Base-by-base conservation (phyloP, 345 rosid species). In the Erucastrum elatum region DNA sequence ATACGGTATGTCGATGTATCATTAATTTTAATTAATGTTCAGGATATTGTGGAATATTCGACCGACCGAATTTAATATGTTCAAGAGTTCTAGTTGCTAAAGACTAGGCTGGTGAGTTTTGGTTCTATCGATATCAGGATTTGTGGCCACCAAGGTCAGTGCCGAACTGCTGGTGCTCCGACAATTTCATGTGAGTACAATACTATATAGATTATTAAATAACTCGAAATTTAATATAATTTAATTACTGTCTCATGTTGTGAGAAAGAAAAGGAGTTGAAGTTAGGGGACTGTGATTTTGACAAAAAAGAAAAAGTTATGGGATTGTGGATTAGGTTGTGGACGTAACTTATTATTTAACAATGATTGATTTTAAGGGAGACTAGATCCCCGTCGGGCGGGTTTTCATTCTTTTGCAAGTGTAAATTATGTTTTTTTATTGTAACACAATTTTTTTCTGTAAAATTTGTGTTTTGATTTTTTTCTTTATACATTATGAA, bases 271-370 rank as follows among this genome's bases (percentile, higher is more conserved):
- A 21, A 21, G 21, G 21, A 21, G 21, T 21, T 21, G 21, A 21
- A 21, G 21, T 21, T 21, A 21, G 21, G 21, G 21, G 21, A 21
- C 21, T 21, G 21, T 21, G 21, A 21, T 21, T 21, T 21, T 21
- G 21, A 21, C 21, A 21, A 21, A 21, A 21, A 21, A 21, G 21
- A 21, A 21, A n/a, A 5, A 33, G 63, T 10, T 34, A 3, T 69
- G 51, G 49, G 59, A 27, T 21, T 72, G 9, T 58, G 56, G 55
- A 44, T 78, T 72, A 72, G 77, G 82, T 60, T 44, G 53, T 66
- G 72, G 63, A 72, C 67, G 68, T 65, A 34, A 30, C 46, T 41
- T 58, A 26, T 58, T 58, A 58, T 41, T 55, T 13, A 72, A 58
- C 37, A 72, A 66, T 66, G 72, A 17, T 41, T 34, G 68, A 31